These are phyloP conservation scores for Eragrostis tef DNA, from an alignment of 202 grass and related monocot genomes.

Conservation along the genomic window DNA sequence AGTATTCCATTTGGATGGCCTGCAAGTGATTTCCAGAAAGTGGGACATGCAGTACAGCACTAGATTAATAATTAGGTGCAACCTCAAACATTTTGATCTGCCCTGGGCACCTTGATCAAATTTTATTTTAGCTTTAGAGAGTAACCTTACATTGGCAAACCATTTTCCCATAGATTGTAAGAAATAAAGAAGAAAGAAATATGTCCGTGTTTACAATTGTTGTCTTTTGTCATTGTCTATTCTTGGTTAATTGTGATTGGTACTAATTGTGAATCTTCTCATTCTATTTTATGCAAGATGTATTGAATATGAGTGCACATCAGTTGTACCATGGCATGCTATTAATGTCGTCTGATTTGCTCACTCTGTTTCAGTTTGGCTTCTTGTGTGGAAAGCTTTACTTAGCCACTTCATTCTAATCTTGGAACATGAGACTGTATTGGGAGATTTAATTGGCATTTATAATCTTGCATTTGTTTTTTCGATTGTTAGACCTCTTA, in stretches of 20 bases:
- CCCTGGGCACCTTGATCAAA: slow-evolving; percentile 47
- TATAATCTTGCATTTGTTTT: not conserved
- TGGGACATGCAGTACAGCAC: slow-evolving; percentile 51
- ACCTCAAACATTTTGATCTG: slow-evolving; percentile 45
- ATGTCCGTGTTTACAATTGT: slow-evolving; percentile 39
- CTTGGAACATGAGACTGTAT: slow-evolving; percentile 1
- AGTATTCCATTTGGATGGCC: slow-evolving; percentile 53
- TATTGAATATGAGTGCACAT: slow-evolving; percentile 14
- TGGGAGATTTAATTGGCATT: slow-evolving; percentile 1
- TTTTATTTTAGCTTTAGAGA: slow-evolving; percentile 51
- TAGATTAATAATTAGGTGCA: slow-evolving; percentile 55
- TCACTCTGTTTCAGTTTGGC: not conserved
- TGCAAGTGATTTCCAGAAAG: slow-evolving; percentile 47
- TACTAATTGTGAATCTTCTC: slow-evolving; percentile 17
- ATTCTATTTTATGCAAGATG: slow-evolving; percentile 23
- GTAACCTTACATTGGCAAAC: slow-evolving; percentile 51
- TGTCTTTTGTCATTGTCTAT: slow-evolving; percentile 5
- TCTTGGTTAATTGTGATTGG: slow-evolving; percentile 28
- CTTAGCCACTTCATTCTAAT: slow-evolving; percentile 38
- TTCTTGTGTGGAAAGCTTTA: not conserved
- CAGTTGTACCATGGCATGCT: not conserved
- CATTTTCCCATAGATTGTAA: slow-evolving; percentile 57
- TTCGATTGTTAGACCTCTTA: not conserved
- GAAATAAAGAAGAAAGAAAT: slow-evolving; percentile 57
- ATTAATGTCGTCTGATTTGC: not conserved